These are phyloP conservation scores for Avena atlantica DNA, from an alignment of 176 grass and related monocot species.

Conservation along the genomic window DNA sequence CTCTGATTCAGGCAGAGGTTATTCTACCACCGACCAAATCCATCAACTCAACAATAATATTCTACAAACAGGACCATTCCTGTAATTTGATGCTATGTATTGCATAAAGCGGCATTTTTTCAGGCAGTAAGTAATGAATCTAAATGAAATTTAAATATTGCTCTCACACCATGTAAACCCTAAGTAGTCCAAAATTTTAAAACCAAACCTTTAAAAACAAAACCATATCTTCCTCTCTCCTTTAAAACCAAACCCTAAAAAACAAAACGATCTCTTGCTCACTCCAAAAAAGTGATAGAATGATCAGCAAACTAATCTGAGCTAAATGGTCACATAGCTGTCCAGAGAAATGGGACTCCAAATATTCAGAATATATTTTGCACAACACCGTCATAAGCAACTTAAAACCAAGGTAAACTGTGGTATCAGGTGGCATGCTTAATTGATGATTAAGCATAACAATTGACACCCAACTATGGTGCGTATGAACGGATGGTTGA, in stretches of 20 bases:
- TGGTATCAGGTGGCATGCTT: background rate
- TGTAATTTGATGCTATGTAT: background rate
- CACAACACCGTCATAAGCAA: background rate
- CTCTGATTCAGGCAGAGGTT: background rate
- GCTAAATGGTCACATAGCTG: background rate
- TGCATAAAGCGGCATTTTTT: background rate
- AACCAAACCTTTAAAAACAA: background rate
- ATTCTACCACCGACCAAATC: background rate
- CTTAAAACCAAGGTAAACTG: background rate
- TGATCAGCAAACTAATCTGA: too few species aligned
- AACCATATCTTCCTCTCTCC: too few species aligned
- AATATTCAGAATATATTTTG: background rate
- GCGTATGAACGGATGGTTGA: background rate
- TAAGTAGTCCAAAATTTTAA: slow-evolving; percentile 31
- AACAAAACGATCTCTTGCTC: too few species aligned
- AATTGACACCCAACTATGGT: background rate
- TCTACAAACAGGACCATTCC: background rate
- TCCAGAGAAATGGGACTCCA: background rate
- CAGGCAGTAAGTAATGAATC: background rate
- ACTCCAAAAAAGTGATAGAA: too few species aligned
- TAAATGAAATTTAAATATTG: slow-evolving; percentile 27
- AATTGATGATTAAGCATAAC: background rate
- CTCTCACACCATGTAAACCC: background rate
- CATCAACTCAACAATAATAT: background rate
- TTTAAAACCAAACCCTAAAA: too few species aligned